phyloP scores from a whole-genome alignment of 148 eudicot genomes.

The Rheum nobile region DNA sequence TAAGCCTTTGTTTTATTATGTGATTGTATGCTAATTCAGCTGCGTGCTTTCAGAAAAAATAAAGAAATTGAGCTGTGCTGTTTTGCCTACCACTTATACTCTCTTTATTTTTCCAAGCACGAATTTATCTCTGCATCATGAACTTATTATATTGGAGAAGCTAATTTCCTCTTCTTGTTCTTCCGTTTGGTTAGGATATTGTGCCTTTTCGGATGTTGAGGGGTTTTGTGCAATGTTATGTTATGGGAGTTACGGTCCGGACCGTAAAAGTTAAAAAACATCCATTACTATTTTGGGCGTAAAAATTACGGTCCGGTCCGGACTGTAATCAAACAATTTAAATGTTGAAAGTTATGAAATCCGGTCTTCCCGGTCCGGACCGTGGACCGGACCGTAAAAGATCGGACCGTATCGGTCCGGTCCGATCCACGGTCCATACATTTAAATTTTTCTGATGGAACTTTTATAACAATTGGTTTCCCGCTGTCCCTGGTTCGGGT shows the following conservation, averaged over 20 bases:
- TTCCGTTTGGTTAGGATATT: neutral
- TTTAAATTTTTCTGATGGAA: neutral
- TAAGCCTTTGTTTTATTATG: neutral
- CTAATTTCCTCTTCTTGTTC: neutral
- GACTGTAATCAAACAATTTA: too few species aligned
- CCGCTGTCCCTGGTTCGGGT: neutral
- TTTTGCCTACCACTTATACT: neutral
- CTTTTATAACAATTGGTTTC: neutral
- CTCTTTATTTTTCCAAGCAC: neutral
- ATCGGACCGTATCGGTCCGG: too few species aligned
- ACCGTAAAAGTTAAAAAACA: too few species aligned
- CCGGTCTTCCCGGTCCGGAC: too few species aligned
- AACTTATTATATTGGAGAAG: neutral
- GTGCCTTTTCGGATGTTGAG: neutral
- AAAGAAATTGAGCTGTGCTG: neutral
- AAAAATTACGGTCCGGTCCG: too few species aligned
- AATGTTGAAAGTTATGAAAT: too few species aligned
- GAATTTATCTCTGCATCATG: neutral
- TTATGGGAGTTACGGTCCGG: too few species aligned
- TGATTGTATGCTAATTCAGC: neutral
- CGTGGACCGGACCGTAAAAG: too few species aligned
- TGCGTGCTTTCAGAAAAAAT: too few species aligned
- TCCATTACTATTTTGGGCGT: too few species aligned
- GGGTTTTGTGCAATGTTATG: neutral
- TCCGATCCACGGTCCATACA: too few species aligned